These are phyloP conservation scores for Circinella umbellata DNA, from an alignment of 371 early-diverging fungal species.

Conservation along the genomic window DNA sequence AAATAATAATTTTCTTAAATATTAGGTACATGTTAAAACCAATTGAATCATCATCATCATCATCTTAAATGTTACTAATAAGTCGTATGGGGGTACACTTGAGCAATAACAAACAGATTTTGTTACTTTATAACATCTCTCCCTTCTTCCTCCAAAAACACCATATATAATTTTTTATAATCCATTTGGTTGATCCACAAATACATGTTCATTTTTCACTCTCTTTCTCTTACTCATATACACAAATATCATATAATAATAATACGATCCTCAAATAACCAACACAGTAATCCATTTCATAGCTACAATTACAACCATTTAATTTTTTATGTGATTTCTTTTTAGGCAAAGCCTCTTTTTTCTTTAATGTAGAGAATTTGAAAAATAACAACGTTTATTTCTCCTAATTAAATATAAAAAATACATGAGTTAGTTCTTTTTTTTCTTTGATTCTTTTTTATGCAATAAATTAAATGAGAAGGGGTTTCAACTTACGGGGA, in stretches of 20 bases:
- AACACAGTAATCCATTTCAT: background rate
- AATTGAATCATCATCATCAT: background rate
- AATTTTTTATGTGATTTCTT: background rate
- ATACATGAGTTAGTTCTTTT: too few species aligned
- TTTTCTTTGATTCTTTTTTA: too few species aligned
- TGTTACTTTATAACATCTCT: too few species aligned
- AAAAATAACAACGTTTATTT: conserved; percentile 19
- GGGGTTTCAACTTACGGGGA: conserved; percentile 64
- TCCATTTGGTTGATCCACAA: too few species aligned
- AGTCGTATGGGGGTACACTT: too few species aligned
- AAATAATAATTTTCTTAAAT: background rate
- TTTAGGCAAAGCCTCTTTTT: background rate
- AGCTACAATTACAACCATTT: conserved; percentile 1
- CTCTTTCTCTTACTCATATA: too few species aligned
- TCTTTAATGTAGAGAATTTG: conserved; percentile 1
- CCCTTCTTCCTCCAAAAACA: too few species aligned
- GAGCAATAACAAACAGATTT: too few species aligned
- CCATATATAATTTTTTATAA: too few species aligned
- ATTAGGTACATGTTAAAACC: conserved; percentile 28
- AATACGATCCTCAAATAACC: background rate
- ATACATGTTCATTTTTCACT: too few species aligned
- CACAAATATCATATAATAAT: too few species aligned
- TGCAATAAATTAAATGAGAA: too few species aligned
- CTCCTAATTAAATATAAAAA: conserved; percentile 13
- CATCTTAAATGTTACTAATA: background rate